Evolutionary conservation across 2,329 filamentous ascomycete genomes (phyloP).

Genomic region (Fusarium luffae): DNA sequence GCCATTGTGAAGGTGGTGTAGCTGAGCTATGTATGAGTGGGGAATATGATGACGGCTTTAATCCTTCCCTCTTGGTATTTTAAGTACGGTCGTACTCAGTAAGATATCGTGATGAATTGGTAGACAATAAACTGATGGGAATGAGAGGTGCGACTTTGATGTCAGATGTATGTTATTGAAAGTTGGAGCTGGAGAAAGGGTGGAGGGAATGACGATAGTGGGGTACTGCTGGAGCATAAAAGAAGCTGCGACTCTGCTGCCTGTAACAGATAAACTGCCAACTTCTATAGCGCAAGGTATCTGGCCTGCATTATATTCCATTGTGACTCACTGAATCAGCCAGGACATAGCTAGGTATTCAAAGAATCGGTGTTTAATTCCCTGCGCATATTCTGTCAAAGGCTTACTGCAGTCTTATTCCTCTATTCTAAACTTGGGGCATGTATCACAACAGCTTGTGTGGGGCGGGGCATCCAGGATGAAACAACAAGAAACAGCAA

Average conservation of each 20-base stretch:
- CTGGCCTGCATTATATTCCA: no score
- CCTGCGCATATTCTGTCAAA: not conserved
- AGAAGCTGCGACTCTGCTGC: not conserved
- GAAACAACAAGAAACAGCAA: not conserved
- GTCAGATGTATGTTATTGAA: slow-evolving; percentile 10
- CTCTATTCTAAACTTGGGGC: not conserved
- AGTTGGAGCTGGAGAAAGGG: slow-evolving; percentile 17
- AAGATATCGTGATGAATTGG: not conserved
- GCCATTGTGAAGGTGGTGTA: slow-evolving; percentile 50
- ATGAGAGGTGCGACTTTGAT: not conserved
- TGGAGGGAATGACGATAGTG: slow-evolving; percentile 37
- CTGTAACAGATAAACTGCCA: not conserved
- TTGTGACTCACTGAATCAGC: not conserved
- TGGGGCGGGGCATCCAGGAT: slow-evolving; percentile 11
- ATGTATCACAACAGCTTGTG: slow-evolving; percentile 19
- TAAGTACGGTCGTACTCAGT: not conserved
- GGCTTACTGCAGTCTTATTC: not conserved
- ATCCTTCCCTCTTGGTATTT: not conserved
- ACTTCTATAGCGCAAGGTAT: not conserved
- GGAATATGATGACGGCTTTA: not conserved
- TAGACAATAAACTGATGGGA: not conserved
- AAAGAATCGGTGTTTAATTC: not conserved
- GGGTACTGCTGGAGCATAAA: slow-evolving; percentile 15
- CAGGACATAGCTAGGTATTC: not conserved
- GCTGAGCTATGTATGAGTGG: not conserved